Evolutionary conservation across 169 alveolate genomes (phyloP).

Genomic region (Eimeria sp.): DNA sequence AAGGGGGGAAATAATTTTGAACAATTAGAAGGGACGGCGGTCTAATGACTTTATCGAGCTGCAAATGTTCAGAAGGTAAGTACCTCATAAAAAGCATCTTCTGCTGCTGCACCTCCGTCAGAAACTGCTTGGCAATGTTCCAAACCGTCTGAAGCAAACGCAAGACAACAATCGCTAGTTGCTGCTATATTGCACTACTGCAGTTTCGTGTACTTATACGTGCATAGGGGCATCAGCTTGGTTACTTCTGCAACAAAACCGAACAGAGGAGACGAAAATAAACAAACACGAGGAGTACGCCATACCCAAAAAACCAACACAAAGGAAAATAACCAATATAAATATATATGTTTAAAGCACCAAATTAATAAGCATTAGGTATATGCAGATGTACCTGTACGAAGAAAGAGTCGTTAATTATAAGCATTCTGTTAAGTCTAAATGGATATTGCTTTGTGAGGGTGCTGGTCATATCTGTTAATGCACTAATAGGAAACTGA

Average conservation of each 20-base stretch:
- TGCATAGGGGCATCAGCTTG: no score
- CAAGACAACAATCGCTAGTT: neutral
- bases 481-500: conserved; percentile 86
- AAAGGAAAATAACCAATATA: neutral
- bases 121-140: conserved; percentile 87
- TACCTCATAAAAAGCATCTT: conserved; percentile 84
- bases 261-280: neutral
- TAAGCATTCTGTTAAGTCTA: conserved; percentile 87
- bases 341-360: neutral
- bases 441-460: conserved; percentile 90
- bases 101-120: conserved; percentile 89
- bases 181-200: neutral
- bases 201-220: neutral
- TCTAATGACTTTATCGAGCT: neutral
- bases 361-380: neutral
- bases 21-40: no score
- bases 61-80: neutral
- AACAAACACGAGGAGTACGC: neutral
- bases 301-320: neutral
- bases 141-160: conserved; percentile 81
- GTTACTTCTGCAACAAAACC: neutral
- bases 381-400: conserved; percentile 75
- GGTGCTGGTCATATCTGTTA: conserved; percentile 86
- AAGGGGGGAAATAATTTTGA: no score
- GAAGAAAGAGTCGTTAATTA: conserved; percentile 87